Evolutionary conservation across 1,139 yeast species (phyloP), one percentile per base, ranked within the genome.

Genomic region (Taiozyma sp.): DNA sequence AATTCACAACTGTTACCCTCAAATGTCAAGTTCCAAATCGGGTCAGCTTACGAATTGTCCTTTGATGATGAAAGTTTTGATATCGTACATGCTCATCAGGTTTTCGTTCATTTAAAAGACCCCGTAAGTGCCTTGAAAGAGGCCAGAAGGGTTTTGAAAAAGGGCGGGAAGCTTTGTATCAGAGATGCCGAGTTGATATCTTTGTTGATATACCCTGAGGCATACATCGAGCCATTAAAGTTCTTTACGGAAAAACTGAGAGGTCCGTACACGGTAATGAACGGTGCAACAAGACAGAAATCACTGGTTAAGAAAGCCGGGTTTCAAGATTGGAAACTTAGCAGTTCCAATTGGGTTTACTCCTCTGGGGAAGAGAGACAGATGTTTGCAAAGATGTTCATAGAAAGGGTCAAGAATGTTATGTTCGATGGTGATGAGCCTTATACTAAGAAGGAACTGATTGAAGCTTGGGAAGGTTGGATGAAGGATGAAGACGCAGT

Each of bases 101-200:
- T 73, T 3, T 51, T 73, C 14, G 62, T 72, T 42, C 76, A 73
- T 51, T 58, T 73, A 46, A 60, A 61, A 24, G 69, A 70, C 46
- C 75, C 73, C 2, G 62, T 65, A 3, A 72, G 67, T 4, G 71
- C 83, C 5, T 63, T 81, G 41, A 62, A 65, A 49, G 86, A 82
- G 59, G 34, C 34, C 2, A 30, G 13, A 13, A 30, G 34, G n/a
- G 34, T 30, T 6, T 30, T 30, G 34, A 30, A 30, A 13, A 30
- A 30, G n/a, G 34, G 34, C 5, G 34, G 34, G 34, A 30, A 30
- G n/a, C 34, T 30, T 13, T 30, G 34, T 30, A 30, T 30, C n/a
- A 30, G 34, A 13, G 34, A 30, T 13, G 14, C 6, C 13, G 34
- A 30, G 34, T 6, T 30, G 34, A 30, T 4, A 2, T 30, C 34